A percentile compares a stretch with the other conserved stretches of the same genome.
Conservation (phyloP, 2,329 filamentous ascomycete genomes). For the Sclerotiophoma versabilis region DNA sequence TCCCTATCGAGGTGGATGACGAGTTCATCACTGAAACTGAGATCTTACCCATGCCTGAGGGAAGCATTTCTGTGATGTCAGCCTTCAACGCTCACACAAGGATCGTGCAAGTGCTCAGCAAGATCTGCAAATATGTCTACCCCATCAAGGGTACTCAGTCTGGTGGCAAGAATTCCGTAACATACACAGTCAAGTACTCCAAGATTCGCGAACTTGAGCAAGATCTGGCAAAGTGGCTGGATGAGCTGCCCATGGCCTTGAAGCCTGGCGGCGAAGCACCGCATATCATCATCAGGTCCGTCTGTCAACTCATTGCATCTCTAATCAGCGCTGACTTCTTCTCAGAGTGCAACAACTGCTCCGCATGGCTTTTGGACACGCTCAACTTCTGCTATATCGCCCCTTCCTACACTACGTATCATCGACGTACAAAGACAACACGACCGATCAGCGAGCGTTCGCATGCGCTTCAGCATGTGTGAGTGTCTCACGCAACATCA, state of each 20-base stretch:
- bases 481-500: slow-evolving; percentile 73
- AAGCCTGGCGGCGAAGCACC: slow-evolving; percentile 80
- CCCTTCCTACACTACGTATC: slow-evolving; percentile 87
- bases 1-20: slow-evolving; percentile 57
- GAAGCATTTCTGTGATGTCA: slow-evolving; percentile 63
- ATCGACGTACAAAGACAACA: slow-evolving; percentile 58
- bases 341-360: slow-evolving; percentile 73
- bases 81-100: slow-evolving; percentile 67
- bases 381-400: slow-evolving; percentile 82
- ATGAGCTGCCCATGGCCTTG: slow-evolving; percentile 74
- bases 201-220: slow-evolving; percentile 70
- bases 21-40: slow-evolving; percentile 59
- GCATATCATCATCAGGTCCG: slow-evolving; percentile 77
- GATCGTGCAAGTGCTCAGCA: slow-evolving; percentile 64
- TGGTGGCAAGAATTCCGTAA: slow-evolving; percentile 52
- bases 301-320: slow-evolving; percentile 3
- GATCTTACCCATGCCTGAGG: slow-evolving; percentile 62
- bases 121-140: slow-evolving; percentile 70
- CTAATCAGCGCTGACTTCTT: slow-evolving; percentile 11
- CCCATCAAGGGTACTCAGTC: slow-evolving; percentile 62
- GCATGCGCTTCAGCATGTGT: slow-evolving; percentile 74
- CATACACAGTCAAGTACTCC: slow-evolving; percentile 69
- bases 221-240: slow-evolving; percentile 69
- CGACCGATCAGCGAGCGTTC: slow-evolving; percentile 77
- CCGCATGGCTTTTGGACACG: slow-evolving; percentile 80